These are phyloP conservation scores for Parafenestella ontariensis DNA, from an alignment of 2,329 filamentous ascomycete species.

Conservation along the genomic window DNA sequence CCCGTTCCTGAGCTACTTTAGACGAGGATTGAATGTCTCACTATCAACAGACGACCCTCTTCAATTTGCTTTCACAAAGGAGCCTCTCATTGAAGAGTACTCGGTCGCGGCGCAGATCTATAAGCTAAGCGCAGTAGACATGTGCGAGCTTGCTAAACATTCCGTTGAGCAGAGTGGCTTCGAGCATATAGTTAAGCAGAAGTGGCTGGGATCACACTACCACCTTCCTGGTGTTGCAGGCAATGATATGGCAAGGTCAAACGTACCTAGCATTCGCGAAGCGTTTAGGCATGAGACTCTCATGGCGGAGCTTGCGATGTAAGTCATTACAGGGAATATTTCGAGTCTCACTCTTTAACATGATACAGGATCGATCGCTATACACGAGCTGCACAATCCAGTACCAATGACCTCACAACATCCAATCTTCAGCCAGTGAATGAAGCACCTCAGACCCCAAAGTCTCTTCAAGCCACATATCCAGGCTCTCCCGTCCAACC, in stretches of 20 bases:
- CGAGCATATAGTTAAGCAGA: conserved; percentile 84
- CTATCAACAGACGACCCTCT: conserved; percentile 95
- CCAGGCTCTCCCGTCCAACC: conserved; percentile 51
- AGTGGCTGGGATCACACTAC: conserved; percentile 86
- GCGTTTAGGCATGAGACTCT: conserved; percentile 89
- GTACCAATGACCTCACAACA: conserved; percentile 39
- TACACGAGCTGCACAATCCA: conserved; percentile 46
- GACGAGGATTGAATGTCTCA: conserved; percentile 91
- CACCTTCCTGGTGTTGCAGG: conserved; percentile 79
- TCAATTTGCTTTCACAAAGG: conserved; percentile 98
- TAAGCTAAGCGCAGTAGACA: conserved; percentile 94
- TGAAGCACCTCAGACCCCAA: conserved; percentile 37
- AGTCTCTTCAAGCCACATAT: conserved; percentile 38
- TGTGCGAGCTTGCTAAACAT: conserved; percentile 98
- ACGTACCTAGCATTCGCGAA: conserved; percentile 91
- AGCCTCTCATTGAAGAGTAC: conserved; percentile 97
- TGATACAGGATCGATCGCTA: conserved; percentile 50
- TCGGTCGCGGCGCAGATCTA: conserved; percentile 98
- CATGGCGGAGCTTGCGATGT: conserved; percentile 84
- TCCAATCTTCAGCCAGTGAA: conserved; percentile 42
- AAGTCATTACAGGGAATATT: conserved; percentile 48
- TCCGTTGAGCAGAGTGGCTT: conserved; percentile 95
- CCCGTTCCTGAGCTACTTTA: conserved; percentile 94
- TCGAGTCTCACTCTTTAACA: conserved; percentile 4
- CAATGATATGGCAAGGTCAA: conserved; percentile 94